Evolutionary conservation across 1,284 basidiomycete species (phyloP).

Genomic region (Tranzscheliella williamsii): DNA sequence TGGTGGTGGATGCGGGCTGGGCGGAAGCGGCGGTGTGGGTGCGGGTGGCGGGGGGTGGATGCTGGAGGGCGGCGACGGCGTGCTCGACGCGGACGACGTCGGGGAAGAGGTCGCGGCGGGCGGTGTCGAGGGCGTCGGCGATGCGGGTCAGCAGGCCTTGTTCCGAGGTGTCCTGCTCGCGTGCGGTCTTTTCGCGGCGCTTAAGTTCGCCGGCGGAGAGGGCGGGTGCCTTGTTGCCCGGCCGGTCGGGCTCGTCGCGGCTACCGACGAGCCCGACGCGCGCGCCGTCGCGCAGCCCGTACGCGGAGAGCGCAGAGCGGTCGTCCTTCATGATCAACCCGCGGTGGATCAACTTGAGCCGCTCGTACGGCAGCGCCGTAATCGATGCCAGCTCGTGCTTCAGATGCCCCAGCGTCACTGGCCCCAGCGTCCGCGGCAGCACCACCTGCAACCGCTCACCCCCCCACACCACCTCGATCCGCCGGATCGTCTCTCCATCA

Average conservation of each 20-base stretch:
- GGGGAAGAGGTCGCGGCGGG: slow-evolving; percentile 43
- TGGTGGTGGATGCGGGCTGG: background rate
- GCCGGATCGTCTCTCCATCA: slow-evolving; percentile 17
- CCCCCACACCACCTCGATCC: slow-evolving; percentile 52
- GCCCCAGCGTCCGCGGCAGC: slow-evolving; percentile 23
- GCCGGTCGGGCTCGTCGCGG: slow-evolving; percentile 32
- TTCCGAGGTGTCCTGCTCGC: slow-evolving; percentile 33
- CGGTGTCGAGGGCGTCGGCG: slow-evolving; percentile 27
- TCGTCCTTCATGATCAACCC: slow-evolving; percentile 56
- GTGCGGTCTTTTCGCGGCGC: slow-evolving; percentile 27
- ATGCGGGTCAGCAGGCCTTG: slow-evolving; percentile 43
- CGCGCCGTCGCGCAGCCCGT: slow-evolving; percentile 47
- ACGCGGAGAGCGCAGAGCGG: slow-evolving; percentile 40
- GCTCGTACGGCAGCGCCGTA: slow-evolving; percentile 46
- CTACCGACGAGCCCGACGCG: slow-evolving; percentile 48
- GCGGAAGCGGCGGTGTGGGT: background rate
- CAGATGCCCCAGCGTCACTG: slow-evolving; percentile 45
- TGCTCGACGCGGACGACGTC: slow-evolving; percentile 46
- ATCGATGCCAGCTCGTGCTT: slow-evolving; percentile 48
- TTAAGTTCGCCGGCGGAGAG: slow-evolving; percentile 34
- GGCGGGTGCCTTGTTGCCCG: slow-evolving; percentile 21
- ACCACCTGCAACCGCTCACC: slow-evolving; percentile 48
- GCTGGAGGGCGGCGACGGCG: slow-evolving; percentile 4
- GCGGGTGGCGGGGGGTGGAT: background rate
- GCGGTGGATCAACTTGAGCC: slow-evolving; percentile 47